A percentile compares a stretch with the other conserved stretches of the same genome.
Evolutionary conservation across 2,329 filamentous ascomycete genomes (phyloP).

Genomic region (Pyrenochaeta sp.): DNA sequence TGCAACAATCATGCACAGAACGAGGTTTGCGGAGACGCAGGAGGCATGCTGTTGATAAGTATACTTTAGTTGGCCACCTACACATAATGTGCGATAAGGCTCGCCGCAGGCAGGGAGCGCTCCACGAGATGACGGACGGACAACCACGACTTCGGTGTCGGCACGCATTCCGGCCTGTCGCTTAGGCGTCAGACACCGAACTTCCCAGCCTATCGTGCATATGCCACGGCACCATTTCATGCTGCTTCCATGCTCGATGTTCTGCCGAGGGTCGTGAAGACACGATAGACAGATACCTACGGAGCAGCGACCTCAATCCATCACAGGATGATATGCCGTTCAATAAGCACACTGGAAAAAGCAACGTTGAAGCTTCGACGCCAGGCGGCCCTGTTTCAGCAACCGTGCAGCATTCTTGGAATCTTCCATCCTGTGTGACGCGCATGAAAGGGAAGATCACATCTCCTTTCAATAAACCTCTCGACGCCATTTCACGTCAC

Average conservation of each 20-base stretch:
- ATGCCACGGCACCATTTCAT: no score
- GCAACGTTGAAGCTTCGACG: not conserved
- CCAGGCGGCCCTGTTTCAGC: not conserved
- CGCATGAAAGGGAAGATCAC: not conserved
- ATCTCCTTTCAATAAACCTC: no score
- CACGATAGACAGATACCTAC: no score
- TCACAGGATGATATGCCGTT: not conserved
- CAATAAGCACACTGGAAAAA: not conserved
- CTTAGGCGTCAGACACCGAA: no score
- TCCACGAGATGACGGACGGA: no score
- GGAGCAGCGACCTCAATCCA: no score
- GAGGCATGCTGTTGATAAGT: constrained; percentile 11
- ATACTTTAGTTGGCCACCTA: constrained; percentile 1
- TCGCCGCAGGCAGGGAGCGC: no score
- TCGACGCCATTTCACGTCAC: not conserved
- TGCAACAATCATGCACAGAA: not conserved
- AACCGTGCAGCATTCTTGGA: not conserved
- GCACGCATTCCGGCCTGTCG: not conserved
- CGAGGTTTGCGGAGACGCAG: not conserved
- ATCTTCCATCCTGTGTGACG: not conserved
- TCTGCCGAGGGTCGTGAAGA: no score
- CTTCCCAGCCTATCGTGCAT: no score
- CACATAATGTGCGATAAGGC: constrained; percentile 24
- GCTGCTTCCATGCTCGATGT: no score
- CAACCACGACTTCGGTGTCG: not conserved